Conservation (phyloP, 2,329 filamentous ascomycete genomes). For the Diaporthe australafricana region DNA sequence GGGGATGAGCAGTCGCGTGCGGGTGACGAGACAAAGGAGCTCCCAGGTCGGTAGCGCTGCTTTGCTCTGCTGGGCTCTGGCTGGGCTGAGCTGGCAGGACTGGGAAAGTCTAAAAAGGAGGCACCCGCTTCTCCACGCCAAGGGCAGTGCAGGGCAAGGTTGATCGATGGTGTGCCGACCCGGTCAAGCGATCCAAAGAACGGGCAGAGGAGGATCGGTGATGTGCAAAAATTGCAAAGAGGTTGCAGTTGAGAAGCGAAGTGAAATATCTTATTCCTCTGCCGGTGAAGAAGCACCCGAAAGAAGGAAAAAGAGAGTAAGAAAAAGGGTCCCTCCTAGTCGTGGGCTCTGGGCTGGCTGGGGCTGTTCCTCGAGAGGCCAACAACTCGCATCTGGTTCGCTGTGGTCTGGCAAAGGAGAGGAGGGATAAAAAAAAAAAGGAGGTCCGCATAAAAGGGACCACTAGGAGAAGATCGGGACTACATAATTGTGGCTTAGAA, state of each 20-base stretch:
- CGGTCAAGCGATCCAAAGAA: slow-evolving; percentile 22
- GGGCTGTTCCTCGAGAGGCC: slow-evolving; percentile 28
- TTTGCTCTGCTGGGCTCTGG: slow-evolving; percentile 5
- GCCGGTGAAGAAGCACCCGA: slow-evolving; percentile 18
- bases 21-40: slow-evolving; percentile 30
- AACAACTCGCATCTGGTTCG: slow-evolving; percentile 23
- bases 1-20: slow-evolving; percentile 15
- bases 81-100: not conserved
- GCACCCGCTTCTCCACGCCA: slow-evolving; percentile 30
- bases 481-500: slow-evolving; percentile 35
- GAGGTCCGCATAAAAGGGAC: slow-evolving; percentile 34
- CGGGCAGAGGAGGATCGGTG: not conserved
- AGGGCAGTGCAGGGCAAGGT: slow-evolving; percentile 24
- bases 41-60: slow-evolving; percentile 20
- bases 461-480: slow-evolving; percentile 22
- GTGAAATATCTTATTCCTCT: slow-evolving; percentile 11
- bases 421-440: slow-evolving; percentile 30
- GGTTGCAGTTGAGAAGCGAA: slow-evolving; percentile 21
- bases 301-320: slow-evolving; percentile 10
- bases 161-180: slow-evolving; percentile 27
- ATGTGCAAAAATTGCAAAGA: slow-evolving; percentile 20
- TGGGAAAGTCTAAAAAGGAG: slow-evolving; percentile 27
- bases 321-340: slow-evolving; percentile 20
- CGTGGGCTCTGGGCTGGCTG: slow-evolving; percentile 17
- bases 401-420: slow-evolving; percentile 19